Base-by-base conservation (phyloP, 768 basidiomycete genomes). In the Leccinellum rugosiceps region DNA sequence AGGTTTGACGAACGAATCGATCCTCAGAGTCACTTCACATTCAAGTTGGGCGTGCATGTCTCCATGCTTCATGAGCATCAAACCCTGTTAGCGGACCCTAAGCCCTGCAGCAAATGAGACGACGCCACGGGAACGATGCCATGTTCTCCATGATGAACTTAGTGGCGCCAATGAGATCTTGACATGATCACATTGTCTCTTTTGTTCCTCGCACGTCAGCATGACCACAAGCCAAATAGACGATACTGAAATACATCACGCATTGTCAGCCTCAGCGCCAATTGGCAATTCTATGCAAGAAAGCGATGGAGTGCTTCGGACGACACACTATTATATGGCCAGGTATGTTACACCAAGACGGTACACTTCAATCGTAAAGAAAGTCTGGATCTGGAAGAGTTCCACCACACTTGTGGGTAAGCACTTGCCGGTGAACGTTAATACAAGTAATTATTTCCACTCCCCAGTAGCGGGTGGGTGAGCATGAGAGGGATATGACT, bases 161-260 rank as follows among this genome's bases (percentile, higher is more conserved):
- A 2, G 90, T 90, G 21, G 90, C 90, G 31, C 84, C 83, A 52
- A 79, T 69, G 57, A 94, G 77, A 72, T 94, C 91, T 54, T 82
- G 77, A 62, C 79, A 82, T 8, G 90, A 92, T 17, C 90, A 92
- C 90, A 94, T 91, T 26, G 86, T 90, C 2, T 34, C 90, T 91
- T 91, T 57, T 51, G 43, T 58, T 58, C 57, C 52, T 58, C 4
- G 54, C 55, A 61, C 56, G 44, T 69, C 53, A 68, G 28, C 10
- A 14, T 50, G 48, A 54, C 50, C 38, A 53, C 23, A 35, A 51
- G 52, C 17, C 28, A 34, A 53, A 54, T 8, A 45, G 26, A 47
- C 17, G 28, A 21, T n/a, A 68, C 91, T 90, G 35, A 93, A 66
- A n/a, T 21, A 93, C 87, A 61, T 89, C 83, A 21, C 83, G 81